Evolutionary conservation across 805 yeast genomes (phyloP), one percentile per base, ranked within the genome.

Genomic region (Pichia ethanolica): DNA sequence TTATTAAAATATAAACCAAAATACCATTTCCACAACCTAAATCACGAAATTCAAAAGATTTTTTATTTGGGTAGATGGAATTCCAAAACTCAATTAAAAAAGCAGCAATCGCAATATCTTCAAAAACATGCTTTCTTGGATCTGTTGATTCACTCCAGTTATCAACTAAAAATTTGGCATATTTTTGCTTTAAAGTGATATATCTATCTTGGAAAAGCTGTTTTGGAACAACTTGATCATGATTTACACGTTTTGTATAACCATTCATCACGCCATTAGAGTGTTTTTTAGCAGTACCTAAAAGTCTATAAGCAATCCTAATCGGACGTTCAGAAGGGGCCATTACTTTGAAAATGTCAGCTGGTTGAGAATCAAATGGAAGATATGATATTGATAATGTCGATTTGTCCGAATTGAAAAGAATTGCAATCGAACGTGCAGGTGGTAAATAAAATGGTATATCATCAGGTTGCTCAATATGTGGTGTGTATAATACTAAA

Each of bases 1-100:
- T 70, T 7, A 76, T 68, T 44, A 91, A 70, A 30, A 91, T 77
- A 57, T 87, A 78, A 10, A 88, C 95, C 42, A 91, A 67, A 13
- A 88, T 72, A 8, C 98, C 98, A 67, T 91, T 91, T 7, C 98
- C 98, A 69, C 98, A 91, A 0, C 98, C 98, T 47, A 91, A 65
- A 68, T 91, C 98, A 55, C 91, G 75, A 62, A 90, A 91, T 58
- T 82, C 83, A 58, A 85, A 81, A 5, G 68, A 68, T 5, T 62
- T 58, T 39, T 71, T 67, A 35, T 61, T 64, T 34, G 62, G 57
- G 46, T 67, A 72, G 42, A 77, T 73, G 42, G 74, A 70, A 7
- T 66, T 66, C 98, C 98, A 91, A 35, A 87, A 73, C 67, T 88
- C 96, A 30, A 91, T 86, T 53, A 91, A 71, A 58, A 91, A 91